Percentiles rank a stretch among this genome's conserved stretches.
Evolutionary conservation across 805 yeast species (phyloP).

Genomic region (Monosporozyma aerobia): DNA sequence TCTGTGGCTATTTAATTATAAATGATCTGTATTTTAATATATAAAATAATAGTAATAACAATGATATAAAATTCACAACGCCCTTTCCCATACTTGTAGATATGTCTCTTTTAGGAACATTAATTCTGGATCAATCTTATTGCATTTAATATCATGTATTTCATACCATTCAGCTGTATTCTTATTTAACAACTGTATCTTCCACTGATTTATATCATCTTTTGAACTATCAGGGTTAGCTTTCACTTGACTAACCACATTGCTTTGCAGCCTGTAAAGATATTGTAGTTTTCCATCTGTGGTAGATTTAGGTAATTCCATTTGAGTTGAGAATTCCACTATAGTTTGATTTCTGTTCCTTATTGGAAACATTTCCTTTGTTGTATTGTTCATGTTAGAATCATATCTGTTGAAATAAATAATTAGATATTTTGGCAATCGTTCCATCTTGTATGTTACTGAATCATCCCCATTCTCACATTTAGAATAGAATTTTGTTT

Average conservation of each 20-base stretch:
- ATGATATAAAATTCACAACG: not conserved
- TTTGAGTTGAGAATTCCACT: constrained; percentile 43
- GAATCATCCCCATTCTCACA: not conserved
- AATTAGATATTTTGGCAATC: constrained; percentile 45
- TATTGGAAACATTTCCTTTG: constrained; percentile 20
- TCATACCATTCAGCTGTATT: constrained; percentile 45
- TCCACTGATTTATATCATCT: constrained; percentile 36
- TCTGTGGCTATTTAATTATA: constrained; percentile 70
- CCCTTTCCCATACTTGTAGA: constrained; percentile 57
- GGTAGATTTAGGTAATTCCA: constrained; percentile 19
- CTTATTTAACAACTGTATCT: constrained; percentile 39
- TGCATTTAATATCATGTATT: constrained; percentile 43
- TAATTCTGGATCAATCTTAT: constrained; percentile 44
- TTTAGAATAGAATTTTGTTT: constrained; percentile 26
- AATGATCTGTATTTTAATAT: not conserved
- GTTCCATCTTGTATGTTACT: constrained; percentile 22
- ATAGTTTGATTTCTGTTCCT: constrained; percentile 50
- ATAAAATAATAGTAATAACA: not conserved
- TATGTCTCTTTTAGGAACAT: constrained; percentile 53
- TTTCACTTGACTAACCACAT: constrained; percentile 34
- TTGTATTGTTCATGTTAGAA: constrained; percentile 9
- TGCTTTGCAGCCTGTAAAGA: constrained; percentile 35
- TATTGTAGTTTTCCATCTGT: not conserved
- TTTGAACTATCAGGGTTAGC: constrained; percentile 13
- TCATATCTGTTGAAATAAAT: constrained; percentile 50